Percentiles rank a stretch among this genome's conserved stretches.
Evolutionary conservation across 805 yeast species (phyloP).

Genomic region (Metschnikowia cerradonensis): DNA sequence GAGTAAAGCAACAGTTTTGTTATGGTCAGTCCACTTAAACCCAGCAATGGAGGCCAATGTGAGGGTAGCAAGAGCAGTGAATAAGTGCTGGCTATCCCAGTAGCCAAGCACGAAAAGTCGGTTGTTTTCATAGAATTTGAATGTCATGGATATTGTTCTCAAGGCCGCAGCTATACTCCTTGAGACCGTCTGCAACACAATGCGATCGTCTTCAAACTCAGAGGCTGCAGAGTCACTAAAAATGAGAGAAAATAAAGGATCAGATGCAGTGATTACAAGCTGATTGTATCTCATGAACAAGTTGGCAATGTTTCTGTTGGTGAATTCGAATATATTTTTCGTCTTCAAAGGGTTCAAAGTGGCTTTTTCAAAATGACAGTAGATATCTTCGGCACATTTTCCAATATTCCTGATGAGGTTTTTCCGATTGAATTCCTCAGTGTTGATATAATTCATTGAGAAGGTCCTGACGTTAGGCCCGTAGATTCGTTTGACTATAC

Average conservation of each 20-base stretch:
- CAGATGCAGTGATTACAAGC: conserved; percentile 28
- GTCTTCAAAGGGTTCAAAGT: conserved; percentile 22
- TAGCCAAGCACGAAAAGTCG: conserved; percentile 33
- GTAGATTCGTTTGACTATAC: conserved; percentile 32
- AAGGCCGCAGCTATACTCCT: conserved; percentile 28
- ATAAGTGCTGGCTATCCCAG: conserved; percentile 40
- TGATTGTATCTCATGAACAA: conserved; percentile 35
- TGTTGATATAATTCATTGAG: conserved; percentile 38
- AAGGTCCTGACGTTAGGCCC: conserved; percentile 40
- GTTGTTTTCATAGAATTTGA: conserved; percentile 25
- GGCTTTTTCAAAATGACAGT: conserved; percentile 31
- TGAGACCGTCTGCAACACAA: conserved; percentile 25
- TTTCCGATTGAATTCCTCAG: conserved; percentile 36
- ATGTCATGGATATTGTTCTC: conserved; percentile 27
- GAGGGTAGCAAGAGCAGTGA: conserved; percentile 28
- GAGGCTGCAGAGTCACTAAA: conserved; percentile 22
- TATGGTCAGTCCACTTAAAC: conserved; percentile 5
- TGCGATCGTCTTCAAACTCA: conserved; percentile 21
- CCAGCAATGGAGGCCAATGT: conserved; percentile 22
- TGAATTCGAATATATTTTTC: conserved; percentile 18
- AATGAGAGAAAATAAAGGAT: conserved; percentile 32
- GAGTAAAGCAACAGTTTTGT: conserved; percentile 25
- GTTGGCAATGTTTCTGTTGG: conserved; percentile 30
- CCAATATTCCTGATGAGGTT: conserved; percentile 30
- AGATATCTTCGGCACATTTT: conserved; percentile 25